A percentile compares a stretch with the other conserved stretches of the same genome.
These are phyloP conservation scores for Yamadazyma blattariae DNA, from an alignment of 1,139 yeast species.

Conservation along the genomic window DNA sequence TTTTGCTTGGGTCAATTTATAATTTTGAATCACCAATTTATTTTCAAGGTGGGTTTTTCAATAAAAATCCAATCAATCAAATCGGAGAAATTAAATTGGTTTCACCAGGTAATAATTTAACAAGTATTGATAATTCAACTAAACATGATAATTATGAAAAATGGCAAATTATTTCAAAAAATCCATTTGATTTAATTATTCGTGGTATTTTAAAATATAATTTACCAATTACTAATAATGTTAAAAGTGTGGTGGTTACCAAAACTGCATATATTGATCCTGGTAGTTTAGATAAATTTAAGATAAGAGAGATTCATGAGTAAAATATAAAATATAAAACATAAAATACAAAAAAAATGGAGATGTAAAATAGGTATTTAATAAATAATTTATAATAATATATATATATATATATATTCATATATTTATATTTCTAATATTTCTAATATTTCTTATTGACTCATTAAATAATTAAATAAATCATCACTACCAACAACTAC, in stretches of 20 bases:
- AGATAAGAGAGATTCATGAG: too few relatives aligned
- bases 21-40: slow-evolving; percentile 68
- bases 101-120: slow-evolving; percentile 69
- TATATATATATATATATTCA: too few relatives aligned
- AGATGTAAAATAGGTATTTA: too few relatives aligned
- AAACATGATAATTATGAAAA: slow-evolving; percentile 47
- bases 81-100: slow-evolving; percentile 69
- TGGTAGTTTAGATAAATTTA: slow-evolving; percentile 8
- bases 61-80: slow-evolving; percentile 53
- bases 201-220: slow-evolving; percentile 80
- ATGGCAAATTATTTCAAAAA: slow-evolving; percentile 74
- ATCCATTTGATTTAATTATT: slow-evolving; percentile 83
- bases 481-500: slow-evolving; percentile 19
- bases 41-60: slow-evolving; percentile 78
- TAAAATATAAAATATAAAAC: too few relatives aligned
- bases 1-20: slow-evolving; percentile 69
- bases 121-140: slow-evolving; percentile 24
- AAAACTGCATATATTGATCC: slow-evolving; percentile 63
- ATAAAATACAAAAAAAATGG: too few relatives aligned
- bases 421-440: too few relatives aligned
- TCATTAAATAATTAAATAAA: slow-evolving; percentile 16
- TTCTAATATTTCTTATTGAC: too few relatives aligned
- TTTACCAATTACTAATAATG: slow-evolving; percentile 59
- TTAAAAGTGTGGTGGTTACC: slow-evolving; percentile 60
- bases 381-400: too few relatives aligned